Base-by-base conservation (phyloP, 2,329 filamentous ascomycete genomes). In the Colletotrichum eleusines region DNA sequence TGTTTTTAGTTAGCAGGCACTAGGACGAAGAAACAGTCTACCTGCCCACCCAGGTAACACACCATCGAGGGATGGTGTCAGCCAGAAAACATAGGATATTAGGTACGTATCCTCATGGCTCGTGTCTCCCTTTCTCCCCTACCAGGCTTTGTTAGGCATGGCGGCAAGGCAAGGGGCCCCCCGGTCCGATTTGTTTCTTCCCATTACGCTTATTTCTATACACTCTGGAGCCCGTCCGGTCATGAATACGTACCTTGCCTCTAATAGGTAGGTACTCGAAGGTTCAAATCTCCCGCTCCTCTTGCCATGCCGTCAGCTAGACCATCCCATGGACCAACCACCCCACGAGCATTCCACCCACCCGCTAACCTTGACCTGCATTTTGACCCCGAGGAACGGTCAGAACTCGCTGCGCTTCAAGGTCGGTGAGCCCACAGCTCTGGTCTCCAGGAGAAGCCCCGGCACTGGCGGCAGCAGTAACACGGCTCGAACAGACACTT, bases 171-270 rank as follows among this genome's bases (percentile, higher is more conserved):
- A 68, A 58, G 64, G 58, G 68, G 51, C 26, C 44, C 42, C 31
- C 35, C 31, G 35, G 51, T 50, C 48, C 35, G 51, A 38, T 40
- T 51, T 28, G 64, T 68, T 63, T 63, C 58, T 54, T 59, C 44
- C 57, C 12, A 35, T 3, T 68, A 53, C 64, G 57, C 68, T 68
- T 63, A 68, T 71, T 68, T 23, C 68, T 68, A 53, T 63, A 63
- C n/a, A 63, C 58, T 63, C 35, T 51, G 50, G 12, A 11, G 7
- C 7, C 33, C 33, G 6, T 33, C 33, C 33, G 6, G 33, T 9
- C 33, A 7, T 33, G 33, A 12, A 14, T 14, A 38, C 35, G 12
- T 38, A 38, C 35, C 51, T 28, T 42, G n/a, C 48, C 67, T n/a
- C 9, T 48, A 31, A 14, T 20, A 38, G 35, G 35, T 31, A 31